Evolutionary conservation across 495 filamentous ascomycete genomes (phyloP).

Genomic region (Immersiella caudata): DNA sequence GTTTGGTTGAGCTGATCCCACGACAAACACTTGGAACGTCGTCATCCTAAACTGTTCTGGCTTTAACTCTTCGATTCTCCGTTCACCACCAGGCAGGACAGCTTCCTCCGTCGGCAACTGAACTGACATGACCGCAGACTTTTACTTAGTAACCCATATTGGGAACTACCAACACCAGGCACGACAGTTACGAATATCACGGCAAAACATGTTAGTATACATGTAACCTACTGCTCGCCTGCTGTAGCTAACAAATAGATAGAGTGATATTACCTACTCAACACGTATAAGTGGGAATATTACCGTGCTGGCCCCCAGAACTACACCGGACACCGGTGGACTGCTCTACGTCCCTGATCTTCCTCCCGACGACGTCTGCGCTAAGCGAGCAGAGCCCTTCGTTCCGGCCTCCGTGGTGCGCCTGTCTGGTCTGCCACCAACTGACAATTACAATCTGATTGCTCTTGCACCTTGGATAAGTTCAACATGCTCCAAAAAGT

Average conservation of each 20-base stretch:
- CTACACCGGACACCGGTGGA: slow-evolving; percentile 57
- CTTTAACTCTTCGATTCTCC: neutral
- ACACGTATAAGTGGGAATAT: slow-evolving; percentile 62
- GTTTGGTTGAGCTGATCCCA: too few relatives aligned
- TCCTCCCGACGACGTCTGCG: slow-evolving; percentile 57
- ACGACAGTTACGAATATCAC: slow-evolving; percentile 55
- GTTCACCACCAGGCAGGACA: too few relatives aligned
- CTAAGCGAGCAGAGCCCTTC: slow-evolving; percentile 54
- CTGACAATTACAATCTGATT: slow-evolving; percentile 61
- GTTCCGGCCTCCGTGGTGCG: slow-evolving; percentile 78
- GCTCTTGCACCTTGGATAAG: slow-evolving; percentile 90
- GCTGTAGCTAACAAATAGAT: neutral
- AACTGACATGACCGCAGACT: slow-evolving; percentile 40
- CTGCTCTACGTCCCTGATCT: slow-evolving; percentile 83
- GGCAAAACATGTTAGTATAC: too few relatives aligned
- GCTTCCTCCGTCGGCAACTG: neutral
- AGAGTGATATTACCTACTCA: slow-evolving; percentile 68
- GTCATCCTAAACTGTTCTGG: too few relatives aligned
- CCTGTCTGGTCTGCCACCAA: slow-evolving; percentile 65
- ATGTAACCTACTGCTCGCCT: neutral
- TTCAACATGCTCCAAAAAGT: slow-evolving; percentile 66
- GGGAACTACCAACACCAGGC: slow-evolving; percentile 43
- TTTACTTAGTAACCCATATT: slow-evolving; percentile 53
- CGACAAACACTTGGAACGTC: too few relatives aligned
- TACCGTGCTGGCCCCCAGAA: slow-evolving; percentile 69